Percentiles rank a stretch among this genome's conserved stretches.
These are phyloP conservation scores for Earliella scabrosa DNA, from an alignment of 1,284 basidiomycete species.

Conservation along the genomic window DNA sequence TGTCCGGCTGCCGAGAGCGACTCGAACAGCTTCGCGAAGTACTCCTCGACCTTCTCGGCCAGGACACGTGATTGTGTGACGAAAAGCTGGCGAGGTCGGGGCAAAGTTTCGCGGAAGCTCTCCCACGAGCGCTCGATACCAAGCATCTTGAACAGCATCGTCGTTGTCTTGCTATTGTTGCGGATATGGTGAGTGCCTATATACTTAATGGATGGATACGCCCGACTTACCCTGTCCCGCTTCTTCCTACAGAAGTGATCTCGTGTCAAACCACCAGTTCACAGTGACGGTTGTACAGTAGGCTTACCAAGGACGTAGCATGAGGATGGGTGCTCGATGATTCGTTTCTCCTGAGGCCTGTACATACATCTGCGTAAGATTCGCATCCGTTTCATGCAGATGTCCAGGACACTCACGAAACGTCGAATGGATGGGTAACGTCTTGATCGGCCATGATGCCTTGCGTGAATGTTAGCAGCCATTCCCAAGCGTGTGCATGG, in stretches of 20 bases:
- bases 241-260: constrained; percentile 48
- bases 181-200: no score
- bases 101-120: constrained; percentile 30
- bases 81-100: constrained; percentile 64
- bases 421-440: constrained; percentile 54
- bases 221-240: constrained; percentile 79
- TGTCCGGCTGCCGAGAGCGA: constrained; percentile 47
- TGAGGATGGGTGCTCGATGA: constrained; percentile 63
- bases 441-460: constrained; percentile 53
- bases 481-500: background rate
- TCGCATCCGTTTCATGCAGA: no score
- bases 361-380: no score
- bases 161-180: constrained; percentile 82
- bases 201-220: no score
- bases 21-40: constrained; percentile 57
- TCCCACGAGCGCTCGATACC: constrained; percentile 60
- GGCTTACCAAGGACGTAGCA: constrained; percentile 64
- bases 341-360: constrained; percentile 61
- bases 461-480: constrained; percentile 28
- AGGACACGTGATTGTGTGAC: constrained; percentile 72
- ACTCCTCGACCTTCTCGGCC: constrained; percentile 68
- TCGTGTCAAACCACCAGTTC: no score
- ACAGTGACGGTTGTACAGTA: no score
- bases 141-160: constrained; percentile 77
- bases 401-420: constrained; percentile 55